Evolutionary conservation across 495 filamentous ascomycete species (phyloP).

Genomic region (Hyaloscypha variabilis): DNA sequence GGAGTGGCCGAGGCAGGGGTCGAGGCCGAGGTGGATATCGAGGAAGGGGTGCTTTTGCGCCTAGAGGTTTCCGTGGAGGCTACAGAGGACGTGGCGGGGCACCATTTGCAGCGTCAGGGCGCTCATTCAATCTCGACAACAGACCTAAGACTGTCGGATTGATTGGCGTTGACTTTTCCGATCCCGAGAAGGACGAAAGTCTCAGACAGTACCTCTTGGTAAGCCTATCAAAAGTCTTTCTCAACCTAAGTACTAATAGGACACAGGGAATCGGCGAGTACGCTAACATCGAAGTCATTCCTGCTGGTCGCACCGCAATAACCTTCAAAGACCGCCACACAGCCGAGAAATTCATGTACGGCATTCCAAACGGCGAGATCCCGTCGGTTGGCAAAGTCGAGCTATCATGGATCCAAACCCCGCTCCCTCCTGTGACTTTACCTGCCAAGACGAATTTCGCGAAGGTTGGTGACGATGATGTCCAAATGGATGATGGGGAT

Average conservation of each 20-base stretch:
- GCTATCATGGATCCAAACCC: conserved; percentile 66
- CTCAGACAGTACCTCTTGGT: conserved; percentile 86
- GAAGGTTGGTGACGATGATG: conserved; percentile 19
- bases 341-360: conserved; percentile 83
- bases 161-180: conserved; percentile 66
- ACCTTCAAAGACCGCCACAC: conserved; percentile 88
- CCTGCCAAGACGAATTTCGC: not conserved
- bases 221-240: conserved; percentile 38
- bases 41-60: conserved; percentile 45
- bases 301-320: conserved; percentile 59
- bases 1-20: conserved; percentile 42
- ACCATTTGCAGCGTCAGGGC: conserved; percentile 41
- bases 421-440: conserved; percentile 42
- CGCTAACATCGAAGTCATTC: conserved; percentile 70
- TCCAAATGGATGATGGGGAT: conserved; percentile 31
- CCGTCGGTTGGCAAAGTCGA: conserved; percentile 77
- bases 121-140: conserved; percentile 83
- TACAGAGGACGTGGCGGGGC: conserved; percentile 61
- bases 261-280: conserved; percentile 80
- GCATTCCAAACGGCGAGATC: conserved; percentile 61
- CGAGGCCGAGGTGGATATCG: conserved; percentile 50
- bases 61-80: conserved; percentile 48
- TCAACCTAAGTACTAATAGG: not conserved
- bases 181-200: conserved; percentile 74
- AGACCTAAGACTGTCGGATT: conserved; percentile 78